Evolutionary conservation across 1,284 basidiomycete genomes (phyloP).

Genomic region (Malassezia caprae): DNA sequence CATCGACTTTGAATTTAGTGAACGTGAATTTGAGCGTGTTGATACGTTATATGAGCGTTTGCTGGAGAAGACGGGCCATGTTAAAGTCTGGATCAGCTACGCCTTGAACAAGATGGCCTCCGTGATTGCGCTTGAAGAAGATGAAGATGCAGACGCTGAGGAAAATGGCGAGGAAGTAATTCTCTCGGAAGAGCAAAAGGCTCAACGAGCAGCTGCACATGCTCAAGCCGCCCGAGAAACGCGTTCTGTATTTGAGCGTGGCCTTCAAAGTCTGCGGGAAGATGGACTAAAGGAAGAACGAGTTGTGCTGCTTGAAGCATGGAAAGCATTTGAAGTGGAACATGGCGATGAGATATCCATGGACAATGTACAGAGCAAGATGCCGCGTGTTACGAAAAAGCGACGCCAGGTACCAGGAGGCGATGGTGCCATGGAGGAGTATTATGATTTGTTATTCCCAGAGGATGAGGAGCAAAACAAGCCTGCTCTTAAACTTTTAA

Average conservation of each 20-base stretch:
- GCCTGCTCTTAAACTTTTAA: slow-evolving; percentile 38
- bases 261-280: slow-evolving; percentile 71
- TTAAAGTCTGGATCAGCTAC: slow-evolving; percentile 57
- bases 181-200: slow-evolving; percentile 22
- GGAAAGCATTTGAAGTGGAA: slow-evolving; percentile 79
- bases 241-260: slow-evolving; percentile 69
- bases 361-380: slow-evolving; percentile 70
- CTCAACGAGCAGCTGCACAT: slow-evolving; percentile 50
- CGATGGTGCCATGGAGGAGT: slow-evolving; percentile 39
- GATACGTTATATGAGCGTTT: slow-evolving; percentile 83
- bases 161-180: slow-evolving; percentile 7
- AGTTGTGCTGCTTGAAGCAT: slow-evolving; percentile 76
- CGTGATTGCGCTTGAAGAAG: slow-evolving; percentile 62
- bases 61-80: slow-evolving; percentile 75
- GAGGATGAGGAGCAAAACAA: slow-evolving; percentile 42
- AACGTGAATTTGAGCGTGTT: slow-evolving; percentile 76
- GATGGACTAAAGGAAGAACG: slow-evolving; percentile 82
- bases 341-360: slow-evolving; percentile 57
- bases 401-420: slow-evolving; percentile 23
- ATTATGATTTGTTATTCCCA: slow-evolving; percentile 46
- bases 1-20: slow-evolving; percentile 91
- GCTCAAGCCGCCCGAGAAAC: slow-evolving; percentile 60
- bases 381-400: slow-evolving; percentile 79
- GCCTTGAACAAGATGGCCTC: slow-evolving; percentile 51
- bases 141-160: slow-evolving; percentile 56